Evolutionary conservation across 306 rosid genomes (phyloP).

Genomic region (Cicer yamashitae): DNA sequence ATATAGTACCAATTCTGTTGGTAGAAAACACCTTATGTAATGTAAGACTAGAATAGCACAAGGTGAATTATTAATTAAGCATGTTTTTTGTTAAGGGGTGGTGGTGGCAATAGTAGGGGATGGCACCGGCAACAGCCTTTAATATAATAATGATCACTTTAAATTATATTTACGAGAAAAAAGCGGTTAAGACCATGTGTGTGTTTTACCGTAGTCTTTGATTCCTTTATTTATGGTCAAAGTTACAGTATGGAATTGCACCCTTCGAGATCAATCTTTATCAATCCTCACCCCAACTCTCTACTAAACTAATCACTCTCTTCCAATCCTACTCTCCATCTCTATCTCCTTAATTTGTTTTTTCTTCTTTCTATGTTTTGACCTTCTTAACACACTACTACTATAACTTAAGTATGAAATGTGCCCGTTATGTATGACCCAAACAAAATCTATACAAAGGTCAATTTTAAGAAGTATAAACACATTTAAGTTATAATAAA

Average conservation of each 20-base stretch:
- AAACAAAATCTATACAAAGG: not conserved
- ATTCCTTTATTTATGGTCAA: constrained; percentile 90
- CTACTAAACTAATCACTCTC: constrained; percentile 33
- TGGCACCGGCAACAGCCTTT: constrained; percentile 41
- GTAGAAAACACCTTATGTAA: too few relatives aligned
- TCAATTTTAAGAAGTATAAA: not conserved
- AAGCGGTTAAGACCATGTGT: constrained; percentile 66
- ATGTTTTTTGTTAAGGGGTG: constrained; percentile 23
- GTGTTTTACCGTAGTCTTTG: constrained; percentile 63
- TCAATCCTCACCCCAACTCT: constrained; percentile 47
- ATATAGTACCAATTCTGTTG: too few relatives aligned
- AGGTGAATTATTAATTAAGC: constrained; percentile 35
- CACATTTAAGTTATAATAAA: too few relatives aligned
- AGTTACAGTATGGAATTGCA: constrained; percentile 61
- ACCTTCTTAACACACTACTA: not conserved
- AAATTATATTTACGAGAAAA: constrained; percentile 1
- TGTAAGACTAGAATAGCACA: not conserved
- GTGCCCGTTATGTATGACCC: constrained; percentile 27
- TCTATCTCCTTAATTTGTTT: constrained; percentile 1
- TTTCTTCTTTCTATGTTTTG: constrained; percentile 18
- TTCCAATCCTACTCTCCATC: not conserved
- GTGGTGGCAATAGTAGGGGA: constrained; percentile 39
- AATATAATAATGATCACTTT: constrained; percentile 24
- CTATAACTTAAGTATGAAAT: not conserved
- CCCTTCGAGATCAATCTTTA: constrained; percentile 72